Conservation (phyloP, 106 monocot genomes). For the Triglochin maritima region DNA sequence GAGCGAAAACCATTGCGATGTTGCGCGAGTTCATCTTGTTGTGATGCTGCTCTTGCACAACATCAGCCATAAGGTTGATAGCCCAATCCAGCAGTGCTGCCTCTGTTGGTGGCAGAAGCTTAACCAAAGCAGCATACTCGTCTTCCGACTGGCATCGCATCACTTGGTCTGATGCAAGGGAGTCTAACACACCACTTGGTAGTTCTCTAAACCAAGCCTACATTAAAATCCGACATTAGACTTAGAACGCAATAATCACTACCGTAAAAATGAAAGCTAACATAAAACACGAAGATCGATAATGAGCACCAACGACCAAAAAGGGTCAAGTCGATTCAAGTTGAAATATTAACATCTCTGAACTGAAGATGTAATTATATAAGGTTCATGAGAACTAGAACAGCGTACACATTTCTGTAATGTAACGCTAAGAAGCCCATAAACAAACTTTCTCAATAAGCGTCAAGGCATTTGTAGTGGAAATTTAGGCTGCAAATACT, state of each 20-base stretch:
- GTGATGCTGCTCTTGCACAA: constrained; percentile 42
- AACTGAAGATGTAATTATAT: too few relatives aligned
- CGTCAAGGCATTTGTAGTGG: too few relatives aligned
- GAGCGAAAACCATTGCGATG: constrained; percentile 60
- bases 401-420: too few relatives aligned
- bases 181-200: constrained; percentile 60
- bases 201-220: constrained; percentile 92
- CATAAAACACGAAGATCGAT: background rate
- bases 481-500: background rate
- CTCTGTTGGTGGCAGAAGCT: constrained; percentile 39
- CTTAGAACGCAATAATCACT: background rate
- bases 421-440: too few relatives aligned
- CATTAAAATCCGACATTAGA: background rate
- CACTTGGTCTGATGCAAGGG: constrained; percentile 65
- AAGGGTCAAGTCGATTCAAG: too few relatives aligned
- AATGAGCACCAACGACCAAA: background rate
- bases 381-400: too few relatives aligned
- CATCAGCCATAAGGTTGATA: constrained; percentile 66
- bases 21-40: constrained; percentile 77
- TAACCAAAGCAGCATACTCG: constrained; percentile 43
- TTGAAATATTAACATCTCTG: too few relatives aligned
- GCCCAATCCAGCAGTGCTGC: constrained; percentile 63
- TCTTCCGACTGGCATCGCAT: constrained; percentile 71
- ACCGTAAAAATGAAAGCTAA: background rate
- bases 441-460: too few relatives aligned